Percentiles rank a stretch among this genome's conserved stretches.
phyloP scores from a whole-genome alignment of 805 yeast genomes.

The Naumovozyma castellii region DNA sequence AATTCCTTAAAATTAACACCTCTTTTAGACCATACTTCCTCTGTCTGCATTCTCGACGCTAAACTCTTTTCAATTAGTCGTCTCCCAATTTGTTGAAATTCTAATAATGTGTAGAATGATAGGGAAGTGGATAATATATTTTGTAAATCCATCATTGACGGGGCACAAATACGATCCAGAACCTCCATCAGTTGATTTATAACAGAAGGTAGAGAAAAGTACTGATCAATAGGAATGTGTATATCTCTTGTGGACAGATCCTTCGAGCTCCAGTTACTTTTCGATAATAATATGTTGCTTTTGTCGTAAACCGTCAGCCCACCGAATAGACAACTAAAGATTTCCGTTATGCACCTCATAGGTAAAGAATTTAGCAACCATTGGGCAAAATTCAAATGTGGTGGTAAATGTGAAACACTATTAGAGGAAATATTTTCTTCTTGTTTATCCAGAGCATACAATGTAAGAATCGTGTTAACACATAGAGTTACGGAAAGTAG shows the following conservation, averaged over 20 bases:
- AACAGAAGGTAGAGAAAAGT: conserved; percentile 9
- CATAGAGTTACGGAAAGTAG: conserved; percentile 12
- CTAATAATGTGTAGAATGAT: conserved; percentile 13
- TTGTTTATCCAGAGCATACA: conserved; percentile 8
- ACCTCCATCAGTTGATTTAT: conserved; percentile 10
- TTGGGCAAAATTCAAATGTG: conserved; percentile 10
- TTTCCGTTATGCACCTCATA: conserved; percentile 17
- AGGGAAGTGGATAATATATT: conserved; percentile 11
- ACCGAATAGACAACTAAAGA: conserved; percentile 16
- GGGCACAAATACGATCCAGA: conserved; percentile 14
- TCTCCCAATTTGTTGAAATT: conserved; percentile 18
- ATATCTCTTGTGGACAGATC: conserved; percentile 6
- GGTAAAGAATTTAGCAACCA: conserved; percentile 15
- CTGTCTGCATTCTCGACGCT: conserved; percentile 14
- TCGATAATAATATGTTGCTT: conserved; percentile 9
- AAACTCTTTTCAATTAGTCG: conserved; percentile 16
- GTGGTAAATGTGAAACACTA: neutral
- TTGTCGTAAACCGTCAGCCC: conserved; percentile 15
- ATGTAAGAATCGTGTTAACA: conserved; percentile 10
- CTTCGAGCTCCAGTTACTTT: conserved; percentile 3
- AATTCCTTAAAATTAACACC: conserved; percentile 7
- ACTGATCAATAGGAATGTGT: conserved; percentile 6
- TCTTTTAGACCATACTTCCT: conserved; percentile 8
- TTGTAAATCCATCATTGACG: conserved; percentile 5
- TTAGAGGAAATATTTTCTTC: neutral